Evolutionary conservation across 2,329 filamentous ascomycete species (phyloP).

Genomic region (Talaromyces rugulosus): DNA sequence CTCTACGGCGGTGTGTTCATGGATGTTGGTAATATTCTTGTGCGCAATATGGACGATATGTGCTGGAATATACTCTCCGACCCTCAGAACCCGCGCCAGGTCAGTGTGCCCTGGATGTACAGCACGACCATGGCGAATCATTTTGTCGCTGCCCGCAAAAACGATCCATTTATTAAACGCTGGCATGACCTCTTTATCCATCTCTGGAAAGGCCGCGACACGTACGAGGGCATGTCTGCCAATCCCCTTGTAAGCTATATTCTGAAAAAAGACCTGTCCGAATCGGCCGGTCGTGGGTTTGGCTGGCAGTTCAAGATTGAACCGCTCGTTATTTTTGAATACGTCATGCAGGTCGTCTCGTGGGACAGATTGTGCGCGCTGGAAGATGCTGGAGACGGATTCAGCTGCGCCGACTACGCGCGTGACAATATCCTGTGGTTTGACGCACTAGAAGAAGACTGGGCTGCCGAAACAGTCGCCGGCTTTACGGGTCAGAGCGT

Average conservation of each 20-base stretch:
- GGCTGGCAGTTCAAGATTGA: constrained; percentile 17
- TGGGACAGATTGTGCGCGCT: constrained; percentile 33
- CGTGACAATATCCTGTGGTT: constrained; percentile 24
- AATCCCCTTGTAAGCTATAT: constrained; percentile 20
- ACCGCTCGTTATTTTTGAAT: constrained; percentile 25
- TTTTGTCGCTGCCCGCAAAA: constrained; percentile 41
- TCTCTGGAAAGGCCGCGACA: constrained; percentile 34
- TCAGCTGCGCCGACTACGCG: constrained; percentile 28
- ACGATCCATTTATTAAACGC: constrained; percentile 41
- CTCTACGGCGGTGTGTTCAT: constrained; percentile 31
- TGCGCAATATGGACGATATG: constrained; percentile 39
- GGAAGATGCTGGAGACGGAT: constrained; percentile 26
- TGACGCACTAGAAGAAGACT: constrained; percentile 20
- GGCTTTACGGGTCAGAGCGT: constrained; percentile 24
- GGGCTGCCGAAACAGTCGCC: constrained; percentile 19
- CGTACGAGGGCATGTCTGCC: constrained; percentile 26
- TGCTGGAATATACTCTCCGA: constrained; percentile 33
- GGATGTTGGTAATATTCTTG: constrained; percentile 41
- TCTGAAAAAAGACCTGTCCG: constrained; percentile 6
- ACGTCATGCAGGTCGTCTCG: constrained; percentile 36
- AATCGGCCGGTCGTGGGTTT: constrained; percentile 2
- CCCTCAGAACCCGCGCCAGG: neutral
- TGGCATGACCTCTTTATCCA: constrained; percentile 39
- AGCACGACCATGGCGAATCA: constrained; percentile 32
- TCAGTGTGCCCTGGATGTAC: constrained; percentile 11